Base-by-base conservation (phyloP, 1,284 basidiomycete species). In the Rhodotorula sp. region DNA sequence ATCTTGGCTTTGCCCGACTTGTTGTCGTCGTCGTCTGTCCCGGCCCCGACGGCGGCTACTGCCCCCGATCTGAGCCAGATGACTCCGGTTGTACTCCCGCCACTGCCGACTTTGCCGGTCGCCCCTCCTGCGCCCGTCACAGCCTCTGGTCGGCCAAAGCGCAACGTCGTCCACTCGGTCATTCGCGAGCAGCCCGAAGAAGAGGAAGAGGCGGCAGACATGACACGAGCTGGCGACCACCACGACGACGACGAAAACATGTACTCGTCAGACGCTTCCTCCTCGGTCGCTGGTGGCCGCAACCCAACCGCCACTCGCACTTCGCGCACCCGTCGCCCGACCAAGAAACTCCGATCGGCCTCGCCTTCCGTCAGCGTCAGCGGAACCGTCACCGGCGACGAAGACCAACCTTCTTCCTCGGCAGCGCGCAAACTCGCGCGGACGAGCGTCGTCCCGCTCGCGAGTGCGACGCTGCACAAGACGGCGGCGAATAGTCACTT, bases 381-480 rank as follows among this genome's bases (percentile, higher is more conserved):
- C 14, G 52, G 56, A 8, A 43, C 55, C 23, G 28, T 34, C 7
- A 49, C 64, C 14, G 52, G 56, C 19, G 62, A 56, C 14, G 26
- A 43, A 6, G 38, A 45, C 1, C 31, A 38, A 10, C 18, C 54
- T 8, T 48, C 28, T 34, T 34, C 34, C 34, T 34, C 5, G 34
- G 34, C 34, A 6, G 34, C 48, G 23, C 43, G 52, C n/a, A 61
- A 56, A 60, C 54, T 66, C 4, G 58, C 68, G 23, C 63, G 64
- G 62, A 75, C 69, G 47, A 67, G 64, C 18, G 75, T 76, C 21
- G n/a, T 38, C 18, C 67, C 62, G 4, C 64, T 76, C 57, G 72
- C 72, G 28, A 70, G 68, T n/a, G 54, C 65, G 18, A 68, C 60
- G 38, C 57, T 76, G 38, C 73, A 76, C 72, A 64, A 57, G 38